Conservation (phyloP, 371 early-diverging fungal species). For the Apophysomyces sp. region DNA sequence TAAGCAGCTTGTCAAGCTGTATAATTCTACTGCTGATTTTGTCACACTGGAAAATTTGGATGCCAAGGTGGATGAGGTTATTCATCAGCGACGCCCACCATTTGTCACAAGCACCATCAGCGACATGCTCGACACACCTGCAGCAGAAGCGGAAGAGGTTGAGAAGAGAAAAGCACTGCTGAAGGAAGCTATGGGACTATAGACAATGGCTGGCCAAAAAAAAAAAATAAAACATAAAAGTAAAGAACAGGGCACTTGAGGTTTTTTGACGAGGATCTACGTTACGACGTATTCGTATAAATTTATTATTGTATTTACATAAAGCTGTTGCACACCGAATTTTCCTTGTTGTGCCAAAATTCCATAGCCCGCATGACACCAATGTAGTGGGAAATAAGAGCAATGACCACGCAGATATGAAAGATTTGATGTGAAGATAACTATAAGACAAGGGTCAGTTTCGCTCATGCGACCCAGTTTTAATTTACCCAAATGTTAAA, state of each 20-base stretch:
- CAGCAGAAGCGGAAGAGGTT: constrained; percentile 25
- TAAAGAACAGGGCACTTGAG: not conserved
- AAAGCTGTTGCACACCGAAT: constrained; percentile 12
- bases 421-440: constrained; percentile 90
- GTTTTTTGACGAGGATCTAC: too few relatives aligned
- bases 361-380: constrained; percentile 74
- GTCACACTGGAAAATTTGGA: constrained; percentile 50
- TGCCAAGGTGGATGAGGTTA: constrained; percentile 28
- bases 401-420: constrained; percentile 83
- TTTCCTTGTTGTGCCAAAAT: constrained; percentile 43
- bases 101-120: constrained; percentile 21
- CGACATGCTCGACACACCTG: constrained; percentile 30
- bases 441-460: constrained; percentile 27
- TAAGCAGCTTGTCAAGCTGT: constrained; percentile 34
- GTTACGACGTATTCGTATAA: too few relatives aligned
- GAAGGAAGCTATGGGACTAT: constrained; percentile 45
- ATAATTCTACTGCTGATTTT: constrained; percentile 30
- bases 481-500: constrained; percentile 62
- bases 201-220: constrained; percentile 6
- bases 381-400: constrained; percentile 74
- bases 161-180: constrained; percentile 39
- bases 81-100: constrained; percentile 18
- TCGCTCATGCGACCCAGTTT: not conserved
- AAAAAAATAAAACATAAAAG: constrained; percentile 5
- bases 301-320: not conserved